Evolutionary conservation across 202 grass and related monocot species (phyloP), one percentile per base, ranked within the genome.

Genomic region (Schoenoplectus tabernaemontani): DNA sequence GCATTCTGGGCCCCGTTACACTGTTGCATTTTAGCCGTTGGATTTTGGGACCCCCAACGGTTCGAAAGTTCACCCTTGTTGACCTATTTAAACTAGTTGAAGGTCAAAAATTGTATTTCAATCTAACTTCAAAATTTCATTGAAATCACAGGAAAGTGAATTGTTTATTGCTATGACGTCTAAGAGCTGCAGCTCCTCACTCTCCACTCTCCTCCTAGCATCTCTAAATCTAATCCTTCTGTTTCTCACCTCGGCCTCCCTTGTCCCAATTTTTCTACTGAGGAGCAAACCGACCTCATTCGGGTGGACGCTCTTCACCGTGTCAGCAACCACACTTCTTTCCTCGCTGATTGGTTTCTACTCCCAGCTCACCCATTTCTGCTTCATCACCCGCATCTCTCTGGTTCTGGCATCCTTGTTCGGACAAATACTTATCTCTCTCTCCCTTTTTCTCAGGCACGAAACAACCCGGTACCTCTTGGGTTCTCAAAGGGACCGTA

Each of bases 231-330:
- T 88, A 64, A 69, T 83, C 76, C 90, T 97, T 74, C 76, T 90
- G 59, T 76, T 82, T 56, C 88, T 91, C 81, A 74, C 93, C 51
- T 78, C 82, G 3, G 67, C 82, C 13, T 88, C 88, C 43, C 70
- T 91, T 50, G 87, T 65, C 59, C 87, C 82, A 0, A 75, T 93
- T 82, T 69, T 97, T 77, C 88, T 97, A 17, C 84, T 97, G 76
- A 84, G 82, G 19, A 82, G 68, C 32, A 63, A 60, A 5, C 88
- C 88, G 5, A 91, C 87, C 77, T 83, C 85, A 59, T 88, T 93
- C 13, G 93, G 88, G 76, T 93, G 93, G 88, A 85, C 83, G 73
- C 83, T 97, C 81, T 63, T 86, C 82, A 67, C 81, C 19, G 88
- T 91, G 50, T 90, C 89, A 59, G 78, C 75, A 62, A 57, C 79